phyloP scores from a whole-genome alignment of 2,329 filamentous ascomycete genomes.

The Macroventuria anomochaeta region DNA sequence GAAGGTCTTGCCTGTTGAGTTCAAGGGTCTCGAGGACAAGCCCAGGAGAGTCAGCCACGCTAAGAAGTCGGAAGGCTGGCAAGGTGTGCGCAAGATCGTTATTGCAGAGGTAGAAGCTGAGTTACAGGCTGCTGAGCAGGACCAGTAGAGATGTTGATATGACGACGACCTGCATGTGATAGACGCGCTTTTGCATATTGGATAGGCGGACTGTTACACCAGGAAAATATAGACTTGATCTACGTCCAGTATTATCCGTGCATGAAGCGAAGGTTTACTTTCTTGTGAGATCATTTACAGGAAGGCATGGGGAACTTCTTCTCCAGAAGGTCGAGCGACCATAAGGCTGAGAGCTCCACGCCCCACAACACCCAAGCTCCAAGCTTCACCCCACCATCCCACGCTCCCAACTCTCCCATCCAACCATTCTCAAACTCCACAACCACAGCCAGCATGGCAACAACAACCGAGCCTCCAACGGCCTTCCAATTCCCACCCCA shows the following conservation, averaged over 20 bases:
- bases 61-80: conserved; percentile 69
- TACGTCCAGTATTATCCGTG: not conserved
- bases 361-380: conserved; percentile 15
- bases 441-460: conserved; percentile 7
- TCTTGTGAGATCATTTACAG: no score
- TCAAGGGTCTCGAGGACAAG: conserved; percentile 77
- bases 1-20: conserved; percentile 80
- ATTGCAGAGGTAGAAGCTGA: conserved; percentile 70
- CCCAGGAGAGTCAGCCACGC: conserved; percentile 76
- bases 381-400: conserved; percentile 11
- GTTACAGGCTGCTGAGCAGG: conserved; percentile 40
- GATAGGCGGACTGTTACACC: not conserved
- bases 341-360: not conserved
- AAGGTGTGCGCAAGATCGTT: conserved; percentile 77
- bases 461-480: conserved; percentile 4
- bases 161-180: conserved; percentile 10
- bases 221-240: not conserved
- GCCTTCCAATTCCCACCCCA: conserved; percentile 54
- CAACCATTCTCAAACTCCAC: not conserved
- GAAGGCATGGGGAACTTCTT: not conserved
- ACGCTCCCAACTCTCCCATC: not conserved
- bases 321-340: not conserved
- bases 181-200: conserved; percentile 12
- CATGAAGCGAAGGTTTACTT: not conserved
- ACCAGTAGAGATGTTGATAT: conserved; percentile 15